Evolutionary conservation across 345 rosid genomes (phyloP).

Genomic region (Hirschfeldia incana): DNA sequence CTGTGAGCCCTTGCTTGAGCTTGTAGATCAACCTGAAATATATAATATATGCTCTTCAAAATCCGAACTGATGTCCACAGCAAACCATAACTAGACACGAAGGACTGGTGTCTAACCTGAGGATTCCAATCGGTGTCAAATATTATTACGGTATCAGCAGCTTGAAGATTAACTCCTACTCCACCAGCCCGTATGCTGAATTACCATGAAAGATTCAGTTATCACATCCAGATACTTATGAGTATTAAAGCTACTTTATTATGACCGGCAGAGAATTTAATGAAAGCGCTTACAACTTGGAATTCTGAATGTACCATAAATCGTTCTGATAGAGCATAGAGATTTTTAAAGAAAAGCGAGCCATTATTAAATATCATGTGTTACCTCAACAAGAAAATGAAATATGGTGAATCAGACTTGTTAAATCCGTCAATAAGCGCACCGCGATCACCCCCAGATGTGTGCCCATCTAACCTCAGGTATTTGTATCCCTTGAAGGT

Average conservation of each 20-base stretch:
- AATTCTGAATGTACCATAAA: not conserved
- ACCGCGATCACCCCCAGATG: slow-evolving; percentile 91
- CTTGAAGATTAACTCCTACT: slow-evolving; percentile 96
- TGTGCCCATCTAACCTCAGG: slow-evolving; percentile 94
- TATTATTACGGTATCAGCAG: slow-evolving; percentile 92
- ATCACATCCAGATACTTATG: slow-evolving; percentile 6
- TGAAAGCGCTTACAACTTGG: not conserved
- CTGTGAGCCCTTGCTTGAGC: slow-evolving; percentile 98
- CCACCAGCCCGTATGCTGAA: slow-evolving; percentile 96
- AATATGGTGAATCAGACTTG: slow-evolving; percentile 66
- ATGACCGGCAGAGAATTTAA: not conserved
- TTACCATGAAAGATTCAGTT: slow-evolving; percentile 25
- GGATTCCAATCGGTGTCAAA: slow-evolving; percentile 99
- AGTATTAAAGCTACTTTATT: slow-evolving; percentile 3
- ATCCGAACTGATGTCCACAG: not conserved
- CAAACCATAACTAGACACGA: slow-evolving; percentile 17
- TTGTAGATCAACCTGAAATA: slow-evolving; percentile 86
- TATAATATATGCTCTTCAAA: not conserved
- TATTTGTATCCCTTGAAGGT: slow-evolving; percentile 63
- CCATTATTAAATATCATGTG: slow-evolving; percentile 14
- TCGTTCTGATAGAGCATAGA: not conserved
- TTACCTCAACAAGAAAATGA: slow-evolving; percentile 91
- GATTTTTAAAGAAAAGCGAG: not conserved
- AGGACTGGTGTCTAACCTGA: slow-evolving; percentile 52
- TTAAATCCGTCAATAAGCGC: slow-evolving; percentile 76